Evolutionary conservation across 179 eudicot genomes (phyloP).

Genomic region (Spinacia oleracea): DNA sequence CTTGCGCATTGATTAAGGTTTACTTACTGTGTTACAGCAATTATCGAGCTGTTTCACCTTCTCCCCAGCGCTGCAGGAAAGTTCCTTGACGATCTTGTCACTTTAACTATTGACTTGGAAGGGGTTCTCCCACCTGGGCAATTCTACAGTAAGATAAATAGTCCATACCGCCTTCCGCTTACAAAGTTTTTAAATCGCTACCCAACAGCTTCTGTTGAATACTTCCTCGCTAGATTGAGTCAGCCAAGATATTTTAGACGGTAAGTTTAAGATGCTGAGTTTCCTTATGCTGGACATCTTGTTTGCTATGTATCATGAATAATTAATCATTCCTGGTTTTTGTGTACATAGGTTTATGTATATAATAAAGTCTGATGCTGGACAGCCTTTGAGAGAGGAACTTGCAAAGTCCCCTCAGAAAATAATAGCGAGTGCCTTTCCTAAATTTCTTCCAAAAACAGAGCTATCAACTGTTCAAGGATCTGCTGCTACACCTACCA

Average conservation of each 20-base stretch:
- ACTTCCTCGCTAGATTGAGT: constrained; percentile 88
- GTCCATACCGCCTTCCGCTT: constrained; percentile 95
- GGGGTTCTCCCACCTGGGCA: constrained; percentile 92
- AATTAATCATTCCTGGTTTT: not conserved
- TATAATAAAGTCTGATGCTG: constrained; percentile 94
- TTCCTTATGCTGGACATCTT: constrained; percentile 7
- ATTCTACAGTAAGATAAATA: constrained; percentile 94
- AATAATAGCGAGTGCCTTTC: constrained; percentile 76
- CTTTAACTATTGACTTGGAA: constrained; percentile 94
- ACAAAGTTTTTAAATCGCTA: constrained; percentile 94
- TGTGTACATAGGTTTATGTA: constrained; percentile 76
- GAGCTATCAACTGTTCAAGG: constrained; percentile 59
- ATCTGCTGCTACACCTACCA: constrained; percentile 43
- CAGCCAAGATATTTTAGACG: constrained; percentile 90
- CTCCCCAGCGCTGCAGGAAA: constrained; percentile 96
- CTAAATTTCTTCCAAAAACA: constrained; percentile 60
- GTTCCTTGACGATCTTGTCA: constrained; percentile 95
- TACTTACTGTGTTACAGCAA: constrained; percentile 54
- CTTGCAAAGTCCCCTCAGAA: constrained; percentile 94
- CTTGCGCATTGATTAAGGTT: not conserved
- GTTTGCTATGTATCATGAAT: constrained; percentile 4
- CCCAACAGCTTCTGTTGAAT: constrained; percentile 82
- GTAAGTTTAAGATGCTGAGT: constrained; percentile 36
- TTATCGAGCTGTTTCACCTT: constrained; percentile 94
- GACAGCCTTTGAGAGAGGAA: constrained; percentile 95